A percentile compares a stretch with the other conserved stretches of the same genome.
These are phyloP conservation scores for Monilinia fructicola DNA, from an alignment of 2,329 filamentous ascomycete genomes.

Conservation along the genomic window DNA sequence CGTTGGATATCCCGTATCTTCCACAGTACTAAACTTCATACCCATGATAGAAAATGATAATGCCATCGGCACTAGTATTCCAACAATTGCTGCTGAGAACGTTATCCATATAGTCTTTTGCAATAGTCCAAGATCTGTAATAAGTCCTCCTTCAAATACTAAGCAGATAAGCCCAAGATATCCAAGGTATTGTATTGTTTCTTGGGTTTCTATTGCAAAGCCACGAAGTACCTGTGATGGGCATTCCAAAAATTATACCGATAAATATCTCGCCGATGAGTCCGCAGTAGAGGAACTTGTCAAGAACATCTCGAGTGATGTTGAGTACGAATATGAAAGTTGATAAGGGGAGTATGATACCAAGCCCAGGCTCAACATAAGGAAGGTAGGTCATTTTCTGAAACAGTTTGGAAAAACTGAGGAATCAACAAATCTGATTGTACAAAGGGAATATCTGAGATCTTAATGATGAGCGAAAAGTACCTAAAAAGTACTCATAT, in stretches of 20 bases:
- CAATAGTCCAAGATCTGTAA: conserved; percentile 10
- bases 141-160: conserved; percentile 22
- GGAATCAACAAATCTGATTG: neutral
- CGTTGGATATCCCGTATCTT: conserved; percentile 7
- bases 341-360: conserved; percentile 14
- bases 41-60: conserved; percentile 10
- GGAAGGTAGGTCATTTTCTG: conserved; percentile 18
- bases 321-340: conserved; percentile 18
- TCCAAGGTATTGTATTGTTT: conserved; percentile 20
- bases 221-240: conserved; percentile 10
- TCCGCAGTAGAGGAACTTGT: conserved; percentile 19
- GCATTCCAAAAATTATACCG: conserved; percentile 14
- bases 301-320: conserved; percentile 11
- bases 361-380: conserved; percentile 18
- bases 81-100: neutral
- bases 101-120: conserved; percentile 18
- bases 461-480: neutral
- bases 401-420: neutral
- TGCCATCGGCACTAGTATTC: conserved; percentile 13
- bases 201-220: conserved; percentile 5
- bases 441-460: too few species aligned
- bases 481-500: neutral
- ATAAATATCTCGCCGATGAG: conserved; percentile 21
- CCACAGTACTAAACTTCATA: neutral
- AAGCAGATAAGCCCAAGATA: conserved; percentile 21